Evolutionary conservation across 106 monocot species (phyloP), one percentile per base, ranked within the genome.

Genomic region (Agapanthus africanus): DNA sequence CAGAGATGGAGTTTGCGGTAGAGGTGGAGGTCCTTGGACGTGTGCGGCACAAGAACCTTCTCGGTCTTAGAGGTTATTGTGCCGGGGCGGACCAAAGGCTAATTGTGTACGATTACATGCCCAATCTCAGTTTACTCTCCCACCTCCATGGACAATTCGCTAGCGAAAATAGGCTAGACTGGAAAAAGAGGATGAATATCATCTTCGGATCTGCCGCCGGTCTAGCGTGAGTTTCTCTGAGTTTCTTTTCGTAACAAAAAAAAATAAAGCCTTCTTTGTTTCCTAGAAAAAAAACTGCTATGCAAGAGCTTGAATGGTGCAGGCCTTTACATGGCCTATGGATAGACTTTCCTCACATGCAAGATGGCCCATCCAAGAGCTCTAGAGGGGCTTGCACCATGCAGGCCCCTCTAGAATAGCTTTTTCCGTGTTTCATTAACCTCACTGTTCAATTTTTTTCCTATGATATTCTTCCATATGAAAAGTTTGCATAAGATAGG

Each of bases 51-150:
- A 81, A 79, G 67, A 84, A 88, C 56, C 81, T 84, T 0, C 65
- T 88, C 2, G 73, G 84, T 11, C 73, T 88, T 0, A 63, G 87
- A 11, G 87, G 87, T 11, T 84, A 75, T 34, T 81, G 77, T 31
- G 84, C 65, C 0, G 84, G 67, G 15, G 39, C 69, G 1, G 78
- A 84, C 6, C 71, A 84, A 67, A 41, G 78, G 73, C 66, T 88
- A 2, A 80, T 88, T 7, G 84, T 88, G 0, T 88, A 88, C 26
- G 87, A 88, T 33, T 84, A 88, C 77, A 81, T 88, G 87, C 80
- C 81, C 19, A 88, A 88, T 30, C 76, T 79, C 15, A 88, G 87
- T 61, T 57, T 88, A 16, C 54, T 76, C 7, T 76, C 84, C 0
- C 87, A 88, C 59, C 80, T 87, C 63, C 83, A 85, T 13, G 85